Evolutionary conservation across 345 rosid genomes (phyloP), one percentile per base, ranked within the genome.

Genomic region (Salix brachista): DNA sequence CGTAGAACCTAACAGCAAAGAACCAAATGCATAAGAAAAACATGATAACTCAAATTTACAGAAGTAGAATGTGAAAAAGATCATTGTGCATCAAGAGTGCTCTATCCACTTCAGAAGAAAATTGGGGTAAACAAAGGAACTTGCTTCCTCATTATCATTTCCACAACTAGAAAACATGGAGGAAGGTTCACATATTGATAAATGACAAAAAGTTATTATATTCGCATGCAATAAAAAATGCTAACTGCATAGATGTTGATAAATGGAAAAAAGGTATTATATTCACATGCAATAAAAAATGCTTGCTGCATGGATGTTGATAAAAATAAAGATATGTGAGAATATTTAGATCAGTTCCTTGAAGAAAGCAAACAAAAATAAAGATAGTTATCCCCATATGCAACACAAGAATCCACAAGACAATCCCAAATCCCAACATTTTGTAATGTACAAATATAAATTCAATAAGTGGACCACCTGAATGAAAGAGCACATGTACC

Each of bases 1-100:
- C 86, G 89, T 36, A 95, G 82, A 80, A 95, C 98, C 97, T 91
- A 70, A 48, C 41, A 81, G 68, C 32, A 81, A 74, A 78, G 52
- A 65, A 81, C 25, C 37, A 23, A 80, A 69, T 58, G 65, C 26
- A 41, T 80, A 67, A 77, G 72, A 60, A 65, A 67, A 65, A 74
- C 44, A 61, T 21, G 14, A 42, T 44, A 14, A n/a, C 12, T 25
- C 42, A 42, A 50, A 67, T 25, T 60, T 60, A 52, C 4, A 28
- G 44, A 64, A 64, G 41, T 2, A 34, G 5, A 11, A 73, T 36
- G 48, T 13, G 2, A 23, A 44, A 8, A 17, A 73, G 6, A 62
- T 34, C 4, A 28, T 19, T 26, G 19, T 26, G 4, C 36, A 54
- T 19, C 25, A 34, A 72, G 60, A 56, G 5, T 14, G 56, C 39